Evolutionary conservation across 768 basidiomycete genomes (phyloP).

Genomic region (Collybia sordida): DNA sequence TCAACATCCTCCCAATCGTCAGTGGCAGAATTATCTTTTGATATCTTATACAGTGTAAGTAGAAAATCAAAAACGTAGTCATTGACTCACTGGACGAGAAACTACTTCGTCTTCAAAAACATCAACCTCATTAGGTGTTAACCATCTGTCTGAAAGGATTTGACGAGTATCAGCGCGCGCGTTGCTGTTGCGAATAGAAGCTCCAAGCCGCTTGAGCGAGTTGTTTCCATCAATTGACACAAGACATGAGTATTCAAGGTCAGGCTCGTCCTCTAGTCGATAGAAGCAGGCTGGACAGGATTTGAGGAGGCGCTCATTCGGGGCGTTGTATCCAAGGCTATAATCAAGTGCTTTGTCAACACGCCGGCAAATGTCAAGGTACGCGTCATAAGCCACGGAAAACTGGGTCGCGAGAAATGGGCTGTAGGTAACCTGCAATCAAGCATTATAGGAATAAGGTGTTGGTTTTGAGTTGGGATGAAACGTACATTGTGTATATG

Average conservation of each 20-base stretch:
- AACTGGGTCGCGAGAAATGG: background rate
- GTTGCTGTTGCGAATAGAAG: background rate
- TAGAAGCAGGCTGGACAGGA: background rate
- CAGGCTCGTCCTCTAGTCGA: background rate
- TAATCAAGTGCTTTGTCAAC: background rate
- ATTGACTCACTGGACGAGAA: slow-evolving; percentile 1
- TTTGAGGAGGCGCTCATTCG: background rate
- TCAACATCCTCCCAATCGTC: background rate
- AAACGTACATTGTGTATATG: slow-evolving; percentile 12
- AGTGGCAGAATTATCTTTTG: background rate
- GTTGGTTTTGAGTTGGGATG: background rate
- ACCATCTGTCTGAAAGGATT: background rate
- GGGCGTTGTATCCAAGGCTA: background rate
- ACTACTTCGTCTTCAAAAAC: background rate
- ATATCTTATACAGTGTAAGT: background rate
- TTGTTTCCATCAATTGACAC: background rate
- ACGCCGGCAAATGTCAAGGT: background rate
- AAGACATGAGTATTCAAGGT: background rate
- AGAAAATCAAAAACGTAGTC: background rate
- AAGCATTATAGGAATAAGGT: background rate
- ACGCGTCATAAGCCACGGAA: background rate
- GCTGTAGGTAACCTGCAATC: background rate
- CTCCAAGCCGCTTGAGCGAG: background rate
- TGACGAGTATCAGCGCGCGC: background rate
- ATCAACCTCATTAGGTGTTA: background rate